phyloP scores from a whole-genome alignment of 148 eudicot species.

The Chenopodium formosanum region DNA sequence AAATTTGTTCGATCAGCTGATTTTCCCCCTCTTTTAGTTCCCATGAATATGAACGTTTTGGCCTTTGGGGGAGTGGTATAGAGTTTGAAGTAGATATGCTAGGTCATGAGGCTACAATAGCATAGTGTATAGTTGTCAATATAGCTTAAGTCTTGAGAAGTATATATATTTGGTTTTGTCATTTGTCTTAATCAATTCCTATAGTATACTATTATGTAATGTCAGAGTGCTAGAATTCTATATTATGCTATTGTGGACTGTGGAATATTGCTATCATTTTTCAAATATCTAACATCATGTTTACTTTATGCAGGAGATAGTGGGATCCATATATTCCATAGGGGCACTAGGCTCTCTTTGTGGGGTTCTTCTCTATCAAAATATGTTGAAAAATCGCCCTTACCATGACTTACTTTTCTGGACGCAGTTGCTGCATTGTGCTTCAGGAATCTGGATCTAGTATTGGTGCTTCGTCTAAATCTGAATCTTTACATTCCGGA shows the following conservation, averaged over 20 bases:
- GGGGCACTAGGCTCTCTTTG: conserved; percentile 36
- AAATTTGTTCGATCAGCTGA: neutral
- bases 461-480: conserved; percentile 33
- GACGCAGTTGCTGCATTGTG: conserved; percentile 25
- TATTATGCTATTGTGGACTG: neutral
- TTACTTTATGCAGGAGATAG: conserved; percentile 28
- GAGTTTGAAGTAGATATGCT: neutral
- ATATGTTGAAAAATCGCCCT: conserved; percentile 27
- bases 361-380: conserved; percentile 37
- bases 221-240: neutral
- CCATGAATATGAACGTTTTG: neutral
- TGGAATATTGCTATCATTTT: neutral
- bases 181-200: too few relatives aligned
- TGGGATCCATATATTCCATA: conserved; percentile 33
- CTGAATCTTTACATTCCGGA: conserved; percentile 26
- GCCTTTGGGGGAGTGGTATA: neutral
- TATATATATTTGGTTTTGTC: too few relatives aligned
- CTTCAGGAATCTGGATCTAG: conserved; percentile 34
- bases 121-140: neutral
- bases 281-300: conserved; percentile 1
- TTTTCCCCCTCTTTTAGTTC: neutral
- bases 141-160: neutral
- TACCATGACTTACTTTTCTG: conserved; percentile 32
- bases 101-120: neutral
- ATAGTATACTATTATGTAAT: neutral